A percentile compares a stretch with the other conserved stretches of the same genome.
Evolutionary conservation across 441 rosid genomes (phyloP).

Genomic region (Croton laevigatus): DNA sequence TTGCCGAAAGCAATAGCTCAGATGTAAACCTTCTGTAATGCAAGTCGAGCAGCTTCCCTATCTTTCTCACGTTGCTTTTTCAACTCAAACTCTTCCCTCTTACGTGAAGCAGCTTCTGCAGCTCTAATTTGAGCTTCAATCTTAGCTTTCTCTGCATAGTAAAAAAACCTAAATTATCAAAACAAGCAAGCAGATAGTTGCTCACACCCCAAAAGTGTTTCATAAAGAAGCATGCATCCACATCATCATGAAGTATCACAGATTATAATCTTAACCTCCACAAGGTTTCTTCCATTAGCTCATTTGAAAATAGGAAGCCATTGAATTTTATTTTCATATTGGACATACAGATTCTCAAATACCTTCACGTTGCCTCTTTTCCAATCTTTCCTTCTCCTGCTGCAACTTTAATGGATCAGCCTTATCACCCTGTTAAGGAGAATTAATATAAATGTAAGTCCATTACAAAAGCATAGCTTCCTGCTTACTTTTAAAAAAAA

Average conservation of each 20-base stretch:
- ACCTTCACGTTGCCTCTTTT: slow-evolving; percentile 78
- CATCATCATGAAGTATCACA: too few relatives aligned
- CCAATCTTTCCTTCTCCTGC: slow-evolving; percentile 67
- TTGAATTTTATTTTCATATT: too few relatives aligned
- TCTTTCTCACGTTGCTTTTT: slow-evolving; percentile 56
- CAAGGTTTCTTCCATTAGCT: not conserved
- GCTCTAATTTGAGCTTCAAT: slow-evolving; percentile 69
- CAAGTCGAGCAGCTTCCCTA: slow-evolving; percentile 65
- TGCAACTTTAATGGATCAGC: slow-evolving; percentile 58
- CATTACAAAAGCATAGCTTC: not conserved
- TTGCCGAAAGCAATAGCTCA: not conserved
- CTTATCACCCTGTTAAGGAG: slow-evolving; percentile 50
- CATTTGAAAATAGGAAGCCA: not conserved
- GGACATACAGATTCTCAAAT: slow-evolving; percentile 2
- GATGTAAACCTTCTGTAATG: slow-evolving; percentile 46
- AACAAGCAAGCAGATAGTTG: not conserved
- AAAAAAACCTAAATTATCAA: not conserved
- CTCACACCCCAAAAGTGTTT: not conserved
- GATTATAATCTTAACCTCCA: not conserved
- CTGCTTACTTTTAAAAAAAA: not conserved
- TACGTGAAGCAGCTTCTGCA: slow-evolving; percentile 53
- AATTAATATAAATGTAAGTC: not conserved
- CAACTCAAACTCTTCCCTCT: slow-evolving; percentile 50
- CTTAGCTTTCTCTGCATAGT: slow-evolving; percentile 29
- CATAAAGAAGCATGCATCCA: not conserved